Evolutionary conservation across 768 basidiomycete species (phyloP), one percentile per base, ranked within the genome.

Genomic region (Mycena epipterygia): DNA sequence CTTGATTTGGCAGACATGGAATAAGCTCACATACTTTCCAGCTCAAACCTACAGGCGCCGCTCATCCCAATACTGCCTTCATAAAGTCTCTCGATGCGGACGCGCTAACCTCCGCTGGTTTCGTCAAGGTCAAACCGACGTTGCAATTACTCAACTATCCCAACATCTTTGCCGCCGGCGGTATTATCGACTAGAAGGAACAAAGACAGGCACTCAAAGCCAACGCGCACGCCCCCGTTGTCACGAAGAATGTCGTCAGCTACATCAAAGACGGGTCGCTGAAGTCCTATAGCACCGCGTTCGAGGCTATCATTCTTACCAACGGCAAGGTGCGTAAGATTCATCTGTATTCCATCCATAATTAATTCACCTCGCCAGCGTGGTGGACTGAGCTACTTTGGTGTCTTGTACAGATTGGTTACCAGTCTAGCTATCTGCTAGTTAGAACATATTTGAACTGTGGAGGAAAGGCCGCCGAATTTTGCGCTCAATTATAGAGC

Each of bases 131-230:
- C 16, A 75, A 79, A 29, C 84, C 89, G 4, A 91, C 90, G 0
- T 82, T 93, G 44, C 90, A 92, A 73, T 77, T 93, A 3, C 74
- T 72, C 9, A 79, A 78, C 0, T 79, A 90, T 76, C 80, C 87
- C 0, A 83, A 84, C 67, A 87, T 93, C 17, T 93, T 90, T 65
- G 93, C 92, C 0, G 83, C 80, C 2, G 92, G 92, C 2, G 92
- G 93, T 74, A 84, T 90, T 67, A 86, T 90, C 68, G 89, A 90
- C 42, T 89, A 86, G 83, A 64, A 79, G 1, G 92, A 92, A 77
- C 88, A 92, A 78, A 92, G 92, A 73, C 90, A 85, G 56, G 77
- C 79, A 5, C 77, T 68, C 19, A 92, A 93, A 76, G 81, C 81
- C 0, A 27, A 53, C 2, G 74, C 73, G 7, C 92, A 93, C 69